phyloP scores from a whole-genome alignment of 345 rosid species.

The Moricandia arvensis region DNA sequence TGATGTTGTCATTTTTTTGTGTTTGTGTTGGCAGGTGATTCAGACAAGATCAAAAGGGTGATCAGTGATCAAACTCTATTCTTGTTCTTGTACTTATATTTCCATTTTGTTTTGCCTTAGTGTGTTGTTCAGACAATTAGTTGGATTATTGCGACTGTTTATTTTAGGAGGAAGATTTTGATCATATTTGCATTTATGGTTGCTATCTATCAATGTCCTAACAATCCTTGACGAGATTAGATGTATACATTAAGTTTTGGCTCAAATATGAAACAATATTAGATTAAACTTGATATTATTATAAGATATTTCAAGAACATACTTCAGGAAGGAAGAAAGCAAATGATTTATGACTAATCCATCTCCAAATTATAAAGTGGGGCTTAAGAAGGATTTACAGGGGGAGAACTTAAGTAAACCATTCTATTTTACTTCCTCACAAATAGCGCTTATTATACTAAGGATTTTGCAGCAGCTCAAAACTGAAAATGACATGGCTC shows the following conservation, averaged over 20 bases:
- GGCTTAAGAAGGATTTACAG: no score
- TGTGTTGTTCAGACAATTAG: neutral
- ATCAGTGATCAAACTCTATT: conserved; percentile 17
- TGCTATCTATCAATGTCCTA: neutral
- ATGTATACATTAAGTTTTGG: neutral
- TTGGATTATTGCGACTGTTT: neutral
- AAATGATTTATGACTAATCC: no score
- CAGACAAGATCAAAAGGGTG: neutral
- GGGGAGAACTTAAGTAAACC: no score
- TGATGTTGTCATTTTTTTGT: conserved; percentile 2
- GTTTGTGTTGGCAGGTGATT: conserved; percentile 26
- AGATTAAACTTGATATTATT: neutral
- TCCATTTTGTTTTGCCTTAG: neutral
- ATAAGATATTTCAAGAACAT: neutral
- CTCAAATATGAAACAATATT: neutral
- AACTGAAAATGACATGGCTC: conserved; percentile 42
- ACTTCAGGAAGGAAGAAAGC: neutral
- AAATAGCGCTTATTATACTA: no score
- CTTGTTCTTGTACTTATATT: neutral
- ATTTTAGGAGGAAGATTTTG: neutral
- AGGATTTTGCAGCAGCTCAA: no score
- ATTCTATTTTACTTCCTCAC: no score
- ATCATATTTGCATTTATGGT: neutral
- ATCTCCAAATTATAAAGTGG: no score
- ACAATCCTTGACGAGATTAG: neutral